Evolutionary conservation across 768 basidiomycete species (phyloP), one percentile per base, ranked within the genome.

Genomic region (Lentinula edodes): DNA sequence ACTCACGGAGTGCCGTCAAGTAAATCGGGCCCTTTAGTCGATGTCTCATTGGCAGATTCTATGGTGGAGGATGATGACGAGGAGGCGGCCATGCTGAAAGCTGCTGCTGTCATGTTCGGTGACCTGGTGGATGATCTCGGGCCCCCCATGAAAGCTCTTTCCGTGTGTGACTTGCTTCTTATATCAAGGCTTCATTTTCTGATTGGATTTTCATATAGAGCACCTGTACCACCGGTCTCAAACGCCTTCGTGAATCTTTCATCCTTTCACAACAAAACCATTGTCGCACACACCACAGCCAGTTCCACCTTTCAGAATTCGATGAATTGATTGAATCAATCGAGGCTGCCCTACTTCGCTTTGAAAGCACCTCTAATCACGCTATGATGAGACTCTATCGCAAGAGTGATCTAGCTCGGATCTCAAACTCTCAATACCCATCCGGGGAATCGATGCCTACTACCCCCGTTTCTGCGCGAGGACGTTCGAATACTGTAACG

Each of bases 351-450:
- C 73, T 93, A 36, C 80, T 81, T 51, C 80, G 83, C 15, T 93
- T 94, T 68, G 91, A 93, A 66, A 86, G 84, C 66, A 93, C 89
- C 0, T 93, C 91, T 0, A 93, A 94, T 61, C 84, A 90, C 62
- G 93, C 93, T 0, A 82, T 96, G 16, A 70, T 94, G 66, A 82
- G 91, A 55, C 68, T 92, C 15, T 95, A 94, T 67, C 75, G 83
- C 62, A 80, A 77, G 61, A 83, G 78, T 60, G 78, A 83, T 52
- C 38, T 60, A 9, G 23, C 34, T 34, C 34, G 48, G 56, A 68
- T 71, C 39, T 66, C 72, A 10, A 45, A 32, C 38, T 16, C 42
- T 12, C 56, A 58, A 28, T n/a, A 23, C 12, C 41, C 18, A 10
- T 28, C 41, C 12, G 46, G 56, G 42, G 45, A 58, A 45, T 58